These are phyloP conservation scores for Ustilago lituana DNA, from an alignment of 1,284 basidiomycete species.

Conservation along the genomic window DNA sequence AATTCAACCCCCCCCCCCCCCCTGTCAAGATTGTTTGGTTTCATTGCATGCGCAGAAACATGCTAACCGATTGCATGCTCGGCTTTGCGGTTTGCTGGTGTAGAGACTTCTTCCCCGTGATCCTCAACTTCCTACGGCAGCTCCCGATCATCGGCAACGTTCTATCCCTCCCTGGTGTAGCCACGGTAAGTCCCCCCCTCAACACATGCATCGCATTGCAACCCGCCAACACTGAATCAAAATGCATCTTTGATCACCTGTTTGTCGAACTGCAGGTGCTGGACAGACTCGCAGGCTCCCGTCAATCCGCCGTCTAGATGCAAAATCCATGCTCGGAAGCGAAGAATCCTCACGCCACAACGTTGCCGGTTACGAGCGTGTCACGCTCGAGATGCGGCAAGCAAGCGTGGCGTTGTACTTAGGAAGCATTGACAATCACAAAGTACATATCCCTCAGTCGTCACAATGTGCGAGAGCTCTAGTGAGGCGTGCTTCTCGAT, in stretches of 20 bases:
- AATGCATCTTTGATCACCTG: neutral
- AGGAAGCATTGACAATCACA: constrained; percentile 6
- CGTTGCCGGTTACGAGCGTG: too few species aligned
- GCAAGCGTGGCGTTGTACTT: constrained; percentile 1
- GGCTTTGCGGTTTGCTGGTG: neutral
- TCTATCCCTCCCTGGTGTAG: constrained; percentile 77
- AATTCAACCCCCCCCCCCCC: neutral
- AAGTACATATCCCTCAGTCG: neutral
- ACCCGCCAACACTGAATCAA: too few species aligned
- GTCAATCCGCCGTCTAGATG: constrained; percentile 68
- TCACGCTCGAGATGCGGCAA: too few species aligned
- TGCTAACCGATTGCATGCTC: too few species aligned
- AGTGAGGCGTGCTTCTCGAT: too few species aligned
- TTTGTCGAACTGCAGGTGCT: constrained; percentile 63
- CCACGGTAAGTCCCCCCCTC: constrained; percentile 66
- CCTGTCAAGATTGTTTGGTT: too few species aligned
- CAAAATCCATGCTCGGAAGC: too few species aligned
- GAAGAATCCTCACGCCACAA: too few species aligned
- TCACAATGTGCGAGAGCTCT: too few species aligned
- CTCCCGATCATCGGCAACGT: constrained; percentile 89
- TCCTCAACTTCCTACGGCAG: constrained; percentile 93
- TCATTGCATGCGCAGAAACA: too few species aligned
- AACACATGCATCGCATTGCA: too few species aligned
- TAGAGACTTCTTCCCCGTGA: constrained; percentile 99
- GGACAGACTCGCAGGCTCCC: constrained; percentile 68